Evolutionary conservation across 495 filamentous ascomycete species (phyloP).

Genomic region (Penicillium samsonianum): DNA sequence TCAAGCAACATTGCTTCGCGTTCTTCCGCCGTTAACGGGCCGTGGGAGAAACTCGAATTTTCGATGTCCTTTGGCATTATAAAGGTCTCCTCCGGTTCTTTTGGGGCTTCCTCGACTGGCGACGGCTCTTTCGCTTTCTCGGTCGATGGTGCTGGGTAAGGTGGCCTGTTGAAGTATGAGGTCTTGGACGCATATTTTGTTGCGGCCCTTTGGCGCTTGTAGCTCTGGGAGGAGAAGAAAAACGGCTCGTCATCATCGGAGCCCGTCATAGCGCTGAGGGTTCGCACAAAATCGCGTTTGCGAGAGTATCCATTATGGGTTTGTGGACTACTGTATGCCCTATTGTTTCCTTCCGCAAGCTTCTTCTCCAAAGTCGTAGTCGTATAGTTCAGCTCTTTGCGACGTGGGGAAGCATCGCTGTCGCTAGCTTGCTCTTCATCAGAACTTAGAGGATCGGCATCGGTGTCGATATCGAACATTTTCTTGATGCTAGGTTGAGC

Average conservation of each 20-base stretch:
- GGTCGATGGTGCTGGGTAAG: not conserved
- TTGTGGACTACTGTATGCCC: not conserved
- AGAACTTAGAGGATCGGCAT: conserved; percentile 31
- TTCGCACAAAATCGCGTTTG: conserved; percentile 8
- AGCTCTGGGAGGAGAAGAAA: conserved; percentile 7
- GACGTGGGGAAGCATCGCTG: not conserved
- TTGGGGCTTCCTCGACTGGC: conserved; percentile 1
- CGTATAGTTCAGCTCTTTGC: not conserved
- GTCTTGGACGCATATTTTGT: conserved; percentile 23
- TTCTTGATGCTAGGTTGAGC: not conserved
- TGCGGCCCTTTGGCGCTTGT: conserved; percentile 27
- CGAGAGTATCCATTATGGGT: conserved; percentile 10
- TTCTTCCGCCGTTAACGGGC: conserved; percentile 15
- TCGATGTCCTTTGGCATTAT: conserved; percentile 33
- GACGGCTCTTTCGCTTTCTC: not conserved
- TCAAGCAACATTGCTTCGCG: conserved; percentile 2
- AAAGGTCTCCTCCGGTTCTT: conserved; percentile 26
- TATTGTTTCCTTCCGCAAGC: conserved; percentile 12
- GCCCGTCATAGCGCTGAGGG: conserved; percentile 3
- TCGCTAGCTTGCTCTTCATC: conserved; percentile 16
- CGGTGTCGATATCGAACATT: conserved; percentile 24
- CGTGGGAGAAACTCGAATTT: conserved; percentile 20
- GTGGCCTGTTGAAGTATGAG: conserved; percentile 3
- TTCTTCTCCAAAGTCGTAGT: conserved; percentile 29
- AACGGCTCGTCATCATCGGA: conserved; percentile 22